These are phyloP conservation scores for Mycena polygramma DNA, from an alignment of 768 basidiomycete genomes.

Conservation along the genomic window DNA sequence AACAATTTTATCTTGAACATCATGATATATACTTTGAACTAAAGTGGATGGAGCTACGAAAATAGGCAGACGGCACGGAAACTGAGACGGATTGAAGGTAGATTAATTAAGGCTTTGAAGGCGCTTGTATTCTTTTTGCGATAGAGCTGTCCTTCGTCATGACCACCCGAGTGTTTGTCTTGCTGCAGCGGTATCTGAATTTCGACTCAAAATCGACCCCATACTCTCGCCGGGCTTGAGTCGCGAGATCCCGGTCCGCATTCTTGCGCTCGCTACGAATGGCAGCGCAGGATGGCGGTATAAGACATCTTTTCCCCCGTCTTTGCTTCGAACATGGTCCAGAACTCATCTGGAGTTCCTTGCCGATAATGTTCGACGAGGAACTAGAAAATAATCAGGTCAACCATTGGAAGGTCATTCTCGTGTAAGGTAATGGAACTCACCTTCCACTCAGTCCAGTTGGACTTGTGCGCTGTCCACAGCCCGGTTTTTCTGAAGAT, in stretches of 20 bases:
- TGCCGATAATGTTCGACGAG: conserved; percentile 34
- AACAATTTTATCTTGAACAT: too few species aligned
- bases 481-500: conserved; percentile 25
- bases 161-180: conserved; percentile 5
- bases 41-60: too few species aligned
- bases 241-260: conserved; percentile 26
- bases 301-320: conserved; percentile 33
- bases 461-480: conserved; percentile 28
- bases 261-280: conserved; percentile 25
- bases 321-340: conserved; percentile 32
- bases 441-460: conserved; percentile 38
- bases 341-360: conserved; percentile 35
- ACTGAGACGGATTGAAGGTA: too few species aligned
- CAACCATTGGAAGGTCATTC: neutral
- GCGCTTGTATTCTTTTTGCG: conserved; percentile 25
- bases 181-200: conserved; percentile 39
- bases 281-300: conserved; percentile 29
- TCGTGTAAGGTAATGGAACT: neutral
- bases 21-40: too few species aligned
- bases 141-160: conserved; percentile 34
- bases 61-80: too few species aligned
- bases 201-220: conserved; percentile 24
- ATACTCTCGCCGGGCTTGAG: conserved; percentile 31
- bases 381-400: conserved; percentile 20
- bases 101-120: conserved; percentile 17